Conservation (phyloP, 495 filamentous ascomycete species). For the Hyaloscypha variabilis region DNA sequence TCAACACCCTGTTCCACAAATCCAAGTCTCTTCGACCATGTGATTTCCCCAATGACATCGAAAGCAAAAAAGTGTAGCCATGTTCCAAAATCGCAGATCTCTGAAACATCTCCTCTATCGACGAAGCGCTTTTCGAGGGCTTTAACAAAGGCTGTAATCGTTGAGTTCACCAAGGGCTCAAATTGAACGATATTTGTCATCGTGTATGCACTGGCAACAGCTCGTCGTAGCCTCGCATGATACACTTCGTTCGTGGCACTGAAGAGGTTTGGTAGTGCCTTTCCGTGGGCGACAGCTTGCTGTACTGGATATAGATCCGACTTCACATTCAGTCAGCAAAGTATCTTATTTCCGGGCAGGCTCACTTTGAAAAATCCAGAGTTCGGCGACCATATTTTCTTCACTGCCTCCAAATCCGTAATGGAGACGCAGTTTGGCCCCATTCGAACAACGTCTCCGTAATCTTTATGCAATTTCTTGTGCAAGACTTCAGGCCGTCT, state of each 20-base stretch:
- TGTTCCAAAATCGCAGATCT: conserved; percentile 26
- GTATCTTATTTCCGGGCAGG: too few species aligned
- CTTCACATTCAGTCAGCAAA: too few species aligned
- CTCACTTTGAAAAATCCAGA: not conserved
- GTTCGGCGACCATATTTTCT: conserved; percentile 38
- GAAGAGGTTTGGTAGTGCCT: conserved; percentile 38
- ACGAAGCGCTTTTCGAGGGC: conserved; percentile 13
- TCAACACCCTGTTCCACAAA: conserved; percentile 16
- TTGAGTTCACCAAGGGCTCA: conserved; percentile 36
- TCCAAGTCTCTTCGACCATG: conserved; percentile 37
- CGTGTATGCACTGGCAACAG: conserved; percentile 32
- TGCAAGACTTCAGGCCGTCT: not conserved
- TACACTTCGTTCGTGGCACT: conserved; percentile 33
- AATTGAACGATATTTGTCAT: conserved; percentile 33
- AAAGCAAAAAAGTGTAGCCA: conserved; percentile 49
- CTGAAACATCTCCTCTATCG: conserved; percentile 26
- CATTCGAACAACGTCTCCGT: conserved; percentile 41
- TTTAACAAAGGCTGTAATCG: conserved; percentile 31
- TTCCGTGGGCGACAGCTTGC: conserved; percentile 31
- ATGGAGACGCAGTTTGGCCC: conserved; percentile 57
- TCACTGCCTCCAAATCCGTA: conserved; percentile 42
- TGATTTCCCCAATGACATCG: conserved; percentile 40
- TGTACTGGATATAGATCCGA: conserved; percentile 3
- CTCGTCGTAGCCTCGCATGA: conserved; percentile 34
- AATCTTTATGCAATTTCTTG: conserved; percentile 45